Base-by-base conservation (phyloP, 2,329 filamentous ascomycete genomes). In the Xylariaceae sp. region DNA sequence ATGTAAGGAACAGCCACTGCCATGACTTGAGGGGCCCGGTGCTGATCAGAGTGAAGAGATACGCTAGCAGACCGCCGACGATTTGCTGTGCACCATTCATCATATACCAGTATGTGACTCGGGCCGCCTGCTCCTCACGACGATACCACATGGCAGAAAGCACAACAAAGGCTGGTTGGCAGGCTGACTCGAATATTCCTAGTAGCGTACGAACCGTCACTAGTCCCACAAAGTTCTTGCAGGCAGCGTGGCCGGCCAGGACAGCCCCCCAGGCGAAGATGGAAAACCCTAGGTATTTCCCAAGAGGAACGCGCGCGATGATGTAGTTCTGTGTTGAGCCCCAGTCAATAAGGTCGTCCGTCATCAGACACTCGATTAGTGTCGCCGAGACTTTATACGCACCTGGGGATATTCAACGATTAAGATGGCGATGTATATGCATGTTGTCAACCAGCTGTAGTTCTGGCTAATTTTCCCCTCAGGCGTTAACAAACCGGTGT, bases 41-140 rank as follows among this genome's bases (percentile, higher is more conserved):
- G 14, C 73, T 75, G 67, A 86, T 84, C 3, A 84, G 75, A 2
- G 79, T 76, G 64, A 81, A 81, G 61, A 87, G 87, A 69, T 89
- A 90, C 0, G 87, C 87, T 0, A 91, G 76, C 0, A 91, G 79
- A 5, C 88, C 88, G 28, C 88, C 88, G 6, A 90, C 86, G 47
- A 91, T 87, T 67, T 90, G 88, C 68, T 91, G 88, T 1, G 79
- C 81, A 2, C 88, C 88, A 68, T 91, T 91, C 87, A 90, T 91
- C 84, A 89, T 89, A 71, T 89, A 88, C 87, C 88, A 91, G 71
- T 86, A 89, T 0, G 86, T 88, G 3, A 90, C 86, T 4, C 84
- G 82, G 0, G 81, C 72, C 0, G 87, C 82, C 67, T 91, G 88
- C 65, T 91, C 87, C 53, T 87, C 82, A 29, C 87, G 79, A 58